Conservation (phyloP, 768 basidiomycete species). For the Panaeolus papilionaceus region DNA sequence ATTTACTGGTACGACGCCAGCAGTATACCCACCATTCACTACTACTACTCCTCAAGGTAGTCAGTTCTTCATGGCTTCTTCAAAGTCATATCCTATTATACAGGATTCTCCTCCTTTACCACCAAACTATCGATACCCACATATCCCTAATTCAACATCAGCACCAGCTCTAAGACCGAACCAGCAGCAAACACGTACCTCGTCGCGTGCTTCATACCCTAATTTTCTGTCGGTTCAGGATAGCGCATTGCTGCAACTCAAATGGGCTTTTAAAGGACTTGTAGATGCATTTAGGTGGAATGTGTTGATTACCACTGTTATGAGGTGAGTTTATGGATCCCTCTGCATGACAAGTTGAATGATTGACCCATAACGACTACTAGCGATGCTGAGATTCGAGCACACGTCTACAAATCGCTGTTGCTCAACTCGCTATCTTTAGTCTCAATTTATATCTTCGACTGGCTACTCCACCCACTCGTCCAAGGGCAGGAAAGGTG, state of each 20-base stretch:
- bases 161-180: conserved; percentile 31
- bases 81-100: background rate
- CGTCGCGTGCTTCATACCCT: conserved; percentile 67
- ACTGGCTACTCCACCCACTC: conserved; percentile 72
- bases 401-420: conserved; percentile 76
- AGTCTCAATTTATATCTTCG: conserved; percentile 77
- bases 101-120: conserved; percentile 4
- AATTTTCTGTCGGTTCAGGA: conserved; percentile 69
- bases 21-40: background rate
- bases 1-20: background rate
- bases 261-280: conserved; percentile 64
- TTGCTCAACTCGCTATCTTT: conserved; percentile 76
- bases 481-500: conserved; percentile 66
- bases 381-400: conserved; percentile 80
- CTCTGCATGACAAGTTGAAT: background rate
- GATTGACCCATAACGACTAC: conserved; percentile 12
- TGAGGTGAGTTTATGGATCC: conserved; percentile 50
- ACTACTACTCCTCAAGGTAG: background rate
- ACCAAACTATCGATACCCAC: background rate
- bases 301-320: conserved; percentile 60
- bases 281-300: conserved; percentile 80
- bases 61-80: background rate
- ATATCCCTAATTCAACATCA: conserved; percentile 6
- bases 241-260: conserved; percentile 63
- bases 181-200: conserved; percentile 22